Evolutionary conservation across 345 rosid genomes (phyloP).

Genomic region (Adansonia digitata): DNA sequence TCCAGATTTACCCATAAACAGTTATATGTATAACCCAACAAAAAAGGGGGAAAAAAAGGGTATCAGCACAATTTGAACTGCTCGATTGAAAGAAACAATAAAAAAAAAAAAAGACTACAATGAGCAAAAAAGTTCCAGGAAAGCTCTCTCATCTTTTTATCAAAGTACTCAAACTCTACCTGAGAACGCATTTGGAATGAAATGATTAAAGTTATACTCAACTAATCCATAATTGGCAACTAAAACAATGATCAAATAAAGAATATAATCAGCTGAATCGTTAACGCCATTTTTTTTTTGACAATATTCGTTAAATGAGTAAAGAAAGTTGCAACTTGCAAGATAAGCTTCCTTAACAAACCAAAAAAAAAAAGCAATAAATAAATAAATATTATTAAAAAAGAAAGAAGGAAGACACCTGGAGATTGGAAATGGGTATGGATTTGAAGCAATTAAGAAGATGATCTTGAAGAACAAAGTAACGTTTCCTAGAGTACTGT

Average conservation of each 20-base stretch:
- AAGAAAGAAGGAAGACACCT: slow-evolving; percentile 32
- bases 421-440: slow-evolving; percentile 39
- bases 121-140: not conserved
- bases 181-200: not conserved
- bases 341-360: not conserved
- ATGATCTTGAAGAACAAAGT: slow-evolving; percentile 66
- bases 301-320: not conserved
- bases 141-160: not conserved
- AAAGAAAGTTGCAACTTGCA: not conserved
- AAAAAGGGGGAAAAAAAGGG: not conserved
- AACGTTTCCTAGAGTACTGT: slow-evolving; percentile 77
- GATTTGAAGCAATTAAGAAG: slow-evolving; percentile 74
- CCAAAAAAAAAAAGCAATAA: not conserved
- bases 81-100: not conserved
- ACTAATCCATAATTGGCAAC: not conserved
- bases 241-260: not conserved
- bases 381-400: not conserved
- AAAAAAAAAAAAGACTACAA: not conserved
- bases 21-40: not conserved
- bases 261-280: not conserved
- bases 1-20: not conserved
- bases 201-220: not conserved
- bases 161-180: not conserved
- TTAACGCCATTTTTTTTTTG: not conserved
- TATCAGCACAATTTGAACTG: not conserved